Base-by-base conservation (phyloP, 176 grass and related monocot species). In the Triticum urartu region DNA sequence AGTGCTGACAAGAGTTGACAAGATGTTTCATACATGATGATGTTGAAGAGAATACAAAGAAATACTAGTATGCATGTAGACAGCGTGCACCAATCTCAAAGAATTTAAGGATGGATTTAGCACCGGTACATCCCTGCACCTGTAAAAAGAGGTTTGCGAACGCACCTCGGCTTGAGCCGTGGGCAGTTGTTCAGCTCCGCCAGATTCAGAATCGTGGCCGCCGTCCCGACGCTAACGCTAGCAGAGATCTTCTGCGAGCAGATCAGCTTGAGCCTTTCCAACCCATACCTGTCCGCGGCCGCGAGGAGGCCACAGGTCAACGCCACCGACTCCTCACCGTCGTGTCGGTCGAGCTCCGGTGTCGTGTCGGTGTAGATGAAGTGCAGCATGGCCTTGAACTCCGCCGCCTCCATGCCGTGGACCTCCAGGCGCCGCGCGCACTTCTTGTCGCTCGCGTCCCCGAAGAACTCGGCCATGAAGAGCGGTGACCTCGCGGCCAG, bases 231-330 rank as follows among this genome's bases (percentile, higher is more conserved):
- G 10, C 7, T 25, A 43, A 89, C 47, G 35, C 52, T 70, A 8
- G 28, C 3, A 8, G 14, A 86, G 18, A 95, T 45, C 81, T 77
- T 89, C 5, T 56, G 30, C 47, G 88, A 89, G 13, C 89, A 93
- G 1, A 89, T 86, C 17, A 77, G 5, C 47, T 89, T 80, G 17
- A 81, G 78, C 68, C 58, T 54, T 4, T 82, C 86, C 69, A 82
- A 5, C 30, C 79, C 71, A 26, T 82, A 82, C 71, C 43, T 77
- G 39, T 87, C 61, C 12, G 79, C 69, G 56, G 61, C 79, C 32
- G 26, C 45, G 39, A 76, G 86, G 17, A 82, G 20, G 68, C 67
- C 33, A 0, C 39, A 32, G 12, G 22, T 30, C 33, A 87, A 75
- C n/a, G 54, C 43, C 9, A 45, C 14, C 9, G 50, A 12, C 3